Conservation (phyloP, 345 rosid genomes). For the Arabidopsis suecica region DNA sequence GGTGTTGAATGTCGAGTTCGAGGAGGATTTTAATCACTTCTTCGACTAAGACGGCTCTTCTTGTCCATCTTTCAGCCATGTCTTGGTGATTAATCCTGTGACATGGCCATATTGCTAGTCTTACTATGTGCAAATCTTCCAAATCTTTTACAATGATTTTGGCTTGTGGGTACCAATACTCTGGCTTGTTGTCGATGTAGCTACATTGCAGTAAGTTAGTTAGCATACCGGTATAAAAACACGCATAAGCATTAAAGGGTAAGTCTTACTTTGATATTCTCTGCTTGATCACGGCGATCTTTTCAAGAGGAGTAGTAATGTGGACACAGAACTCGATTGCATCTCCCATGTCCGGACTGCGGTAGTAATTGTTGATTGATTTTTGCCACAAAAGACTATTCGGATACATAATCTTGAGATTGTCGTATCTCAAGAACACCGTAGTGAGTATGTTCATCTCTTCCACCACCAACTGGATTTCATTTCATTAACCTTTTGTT, state of each 20-base stretch:
- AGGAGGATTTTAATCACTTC: conserved; percentile 68
- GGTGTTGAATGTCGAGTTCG: conserved; percentile 77
- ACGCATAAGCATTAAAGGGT: not conserved
- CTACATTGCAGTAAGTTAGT: conserved; percentile 34
- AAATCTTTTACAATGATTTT: conserved; percentile 58
- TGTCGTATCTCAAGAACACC: conserved; percentile 79
- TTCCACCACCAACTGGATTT: conserved; percentile 70
- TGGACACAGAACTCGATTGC: conserved; percentile 75
- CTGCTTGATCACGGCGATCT: conserved; percentile 60
- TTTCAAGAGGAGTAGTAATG: conserved; percentile 69
- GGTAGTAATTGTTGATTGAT: conserved; percentile 75
- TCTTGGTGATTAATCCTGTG: conserved; percentile 77
- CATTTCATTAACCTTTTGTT: not conserved
- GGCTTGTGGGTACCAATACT: conserved; percentile 77
- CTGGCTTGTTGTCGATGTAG: conserved; percentile 68
- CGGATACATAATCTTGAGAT: conserved; percentile 65
- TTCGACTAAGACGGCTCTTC: conserved; percentile 67
- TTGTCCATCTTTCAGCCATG: conserved; percentile 60
- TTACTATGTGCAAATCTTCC: conserved; percentile 54
- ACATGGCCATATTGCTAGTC: conserved; percentile 66
- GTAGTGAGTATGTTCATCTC: conserved; percentile 96
- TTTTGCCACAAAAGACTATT: conserved; percentile 70
- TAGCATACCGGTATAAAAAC: not conserved
- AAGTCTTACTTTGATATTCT: conserved; percentile 58
- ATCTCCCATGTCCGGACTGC: conserved; percentile 95